phyloP scores from a whole-genome alignment of 305 asterid species.

The Ajuga reptans region DNA sequence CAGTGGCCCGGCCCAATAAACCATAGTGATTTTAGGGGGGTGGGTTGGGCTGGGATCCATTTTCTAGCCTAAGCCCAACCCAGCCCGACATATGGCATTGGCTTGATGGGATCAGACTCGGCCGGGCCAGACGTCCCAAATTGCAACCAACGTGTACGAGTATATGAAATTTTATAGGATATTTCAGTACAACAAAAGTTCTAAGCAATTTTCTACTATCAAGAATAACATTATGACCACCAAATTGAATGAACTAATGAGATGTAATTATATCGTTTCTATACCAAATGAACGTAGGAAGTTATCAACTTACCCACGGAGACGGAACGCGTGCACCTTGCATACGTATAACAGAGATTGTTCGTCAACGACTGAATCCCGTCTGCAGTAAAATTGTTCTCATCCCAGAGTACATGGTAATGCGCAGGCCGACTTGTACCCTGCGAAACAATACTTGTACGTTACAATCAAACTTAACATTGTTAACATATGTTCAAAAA shows the following conservation, averaged over 20 bases:
- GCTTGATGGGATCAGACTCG: too few relatives aligned
- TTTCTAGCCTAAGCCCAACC: too few relatives aligned
- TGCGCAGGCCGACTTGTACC: slow-evolving; percentile 99
- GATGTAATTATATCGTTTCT: not conserved
- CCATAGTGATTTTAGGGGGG: too few relatives aligned
- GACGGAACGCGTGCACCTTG: slow-evolving; percentile 98
- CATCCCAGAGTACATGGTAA: slow-evolving; percentile 97
- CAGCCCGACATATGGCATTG: too few relatives aligned
- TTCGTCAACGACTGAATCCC: slow-evolving; percentile 91
- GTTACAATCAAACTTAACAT: not conserved
- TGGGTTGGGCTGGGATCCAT: too few relatives aligned
- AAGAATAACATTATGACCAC: not conserved
- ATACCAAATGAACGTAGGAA: not conserved
- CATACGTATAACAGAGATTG: slow-evolving; percentile 94
- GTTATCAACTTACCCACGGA: slow-evolving; percentile 71
- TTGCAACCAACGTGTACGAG: too few relatives aligned
- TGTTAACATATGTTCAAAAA: not conserved
- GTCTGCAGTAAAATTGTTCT: slow-evolving; percentile 90
- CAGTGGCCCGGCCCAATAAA: too few relatives aligned
- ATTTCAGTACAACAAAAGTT: not conserved
- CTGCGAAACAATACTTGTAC: slow-evolving; percentile 29
- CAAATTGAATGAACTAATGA: not conserved
- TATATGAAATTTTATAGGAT: too few relatives aligned
- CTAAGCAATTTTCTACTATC: not conserved
- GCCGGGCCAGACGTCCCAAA: too few relatives aligned